Evolutionary conservation across 805 yeast genomes (phyloP).

Genomic region (Kluyveromyces wickerhamii): DNA sequence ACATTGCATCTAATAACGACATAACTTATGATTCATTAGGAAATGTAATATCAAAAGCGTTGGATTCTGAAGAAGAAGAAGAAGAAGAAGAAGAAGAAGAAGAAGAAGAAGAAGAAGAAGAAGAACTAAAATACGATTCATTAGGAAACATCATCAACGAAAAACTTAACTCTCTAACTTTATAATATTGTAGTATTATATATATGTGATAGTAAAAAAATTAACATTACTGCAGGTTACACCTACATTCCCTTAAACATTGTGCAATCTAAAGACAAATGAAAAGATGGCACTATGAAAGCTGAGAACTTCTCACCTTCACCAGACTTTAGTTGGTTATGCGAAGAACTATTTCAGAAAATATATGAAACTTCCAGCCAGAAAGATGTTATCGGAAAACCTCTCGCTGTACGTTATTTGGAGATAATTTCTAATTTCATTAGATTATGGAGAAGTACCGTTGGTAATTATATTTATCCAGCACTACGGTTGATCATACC

Average conservation of each 20-base stretch:
- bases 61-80: conserved; percentile 10
- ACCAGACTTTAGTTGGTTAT: conserved; percentile 33
- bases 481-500: conserved; percentile 57
- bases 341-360: conserved; percentile 27
- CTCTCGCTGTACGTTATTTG: conserved; percentile 16
- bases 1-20: conserved; percentile 9
- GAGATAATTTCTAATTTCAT: conserved; percentile 36
- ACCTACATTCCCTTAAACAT: too few species aligned
- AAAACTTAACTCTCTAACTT: background rate
- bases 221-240: too few species aligned
- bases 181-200: too few species aligned
- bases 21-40: conserved; percentile 23
- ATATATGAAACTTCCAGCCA: conserved; percentile 19
- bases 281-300: too few species aligned
- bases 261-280: too few species aligned
- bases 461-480: conserved; percentile 61
- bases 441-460: conserved; percentile 41
- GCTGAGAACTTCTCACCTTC: conserved; percentile 28
- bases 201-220: too few species aligned
- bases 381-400: conserved; percentile 11
- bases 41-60: conserved; percentile 13
- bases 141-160: conserved; percentile 17
- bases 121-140: conserved; percentile 13
- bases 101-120: conserved; percentile 6
- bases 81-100: conserved; percentile 9